Percentiles rank a stretch among this genome's conserved stretches.
phyloP scores from a whole-genome alignment of 1,284 basidiomycete species.

The Trichosporon coremiiforme region DNA sequence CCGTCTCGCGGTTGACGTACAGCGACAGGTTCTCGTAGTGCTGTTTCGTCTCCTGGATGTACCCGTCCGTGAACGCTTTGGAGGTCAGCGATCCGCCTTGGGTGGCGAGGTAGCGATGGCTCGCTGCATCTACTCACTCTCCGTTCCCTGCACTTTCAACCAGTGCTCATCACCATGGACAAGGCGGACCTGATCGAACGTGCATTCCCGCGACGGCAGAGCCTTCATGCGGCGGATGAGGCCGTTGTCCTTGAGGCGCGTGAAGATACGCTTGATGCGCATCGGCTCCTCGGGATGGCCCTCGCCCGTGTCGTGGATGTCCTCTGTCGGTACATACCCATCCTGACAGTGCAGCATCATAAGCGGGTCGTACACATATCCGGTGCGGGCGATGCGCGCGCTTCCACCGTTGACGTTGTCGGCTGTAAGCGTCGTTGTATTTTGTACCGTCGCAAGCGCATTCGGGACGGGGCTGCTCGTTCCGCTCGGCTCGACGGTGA shows the following conservation, averaged over 20 bases:
- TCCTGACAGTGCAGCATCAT: slow-evolving; percentile 77
- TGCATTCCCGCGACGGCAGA: slow-evolving; percentile 73
- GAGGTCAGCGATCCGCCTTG: slow-evolving; percentile 24
- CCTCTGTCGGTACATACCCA: slow-evolving; percentile 57
- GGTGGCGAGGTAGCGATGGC: background rate
- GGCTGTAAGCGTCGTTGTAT: background rate
- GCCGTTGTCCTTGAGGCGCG: slow-evolving; percentile 65
- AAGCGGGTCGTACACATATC: slow-evolving; percentile 81
- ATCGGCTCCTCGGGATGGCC: slow-evolving; percentile 84
- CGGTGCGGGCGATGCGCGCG: slow-evolving; percentile 57
- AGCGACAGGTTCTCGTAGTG: slow-evolving; percentile 89
- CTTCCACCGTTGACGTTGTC: background rate
- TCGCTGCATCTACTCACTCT: slow-evolving; percentile 37
- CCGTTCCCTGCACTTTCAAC: slow-evolving; percentile 76
- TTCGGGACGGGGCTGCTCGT: background rate
- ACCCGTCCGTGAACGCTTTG: slow-evolving; percentile 74
- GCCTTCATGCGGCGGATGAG: slow-evolving; percentile 73
- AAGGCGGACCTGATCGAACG: slow-evolving; percentile 75
- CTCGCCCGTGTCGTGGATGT: slow-evolving; percentile 50
- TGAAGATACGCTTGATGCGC: slow-evolving; percentile 79
- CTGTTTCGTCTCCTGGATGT: slow-evolving; percentile 68
- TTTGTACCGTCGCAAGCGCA: slow-evolving; percentile 6
- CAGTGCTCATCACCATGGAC: slow-evolving; percentile 89
- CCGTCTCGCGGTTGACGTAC: slow-evolving; percentile 85
- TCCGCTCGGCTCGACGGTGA: background rate